Percentiles rank a stretch among this genome's conserved stretches.
Conservation (phyloP, 1,284 basidiomycete species). For the Cryptococcus wingfieldii region DNA sequence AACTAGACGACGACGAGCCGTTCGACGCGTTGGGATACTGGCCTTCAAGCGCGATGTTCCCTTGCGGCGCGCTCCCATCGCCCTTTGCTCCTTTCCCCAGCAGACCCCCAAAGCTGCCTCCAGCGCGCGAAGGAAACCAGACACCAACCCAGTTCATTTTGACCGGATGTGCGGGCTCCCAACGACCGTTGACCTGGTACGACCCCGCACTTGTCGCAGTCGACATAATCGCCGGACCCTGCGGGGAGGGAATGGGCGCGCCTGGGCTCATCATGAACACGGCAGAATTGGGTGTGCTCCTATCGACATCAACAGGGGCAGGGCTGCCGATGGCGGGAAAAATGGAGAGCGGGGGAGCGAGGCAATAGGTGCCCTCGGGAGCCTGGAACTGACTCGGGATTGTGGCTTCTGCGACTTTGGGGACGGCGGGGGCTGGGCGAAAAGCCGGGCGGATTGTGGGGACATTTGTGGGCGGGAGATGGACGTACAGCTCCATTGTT, state of each 20-base stretch:
- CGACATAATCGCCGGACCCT: no score
- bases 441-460: constrained; percentile 5
- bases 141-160: constrained; percentile 39
- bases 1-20: constrained; percentile 25
- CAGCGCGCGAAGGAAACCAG: constrained; percentile 36
- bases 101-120: constrained; percentile 29
- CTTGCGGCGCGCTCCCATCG: background rate
- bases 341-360: constrained; percentile 12
- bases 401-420: constrained; percentile 33
- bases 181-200: constrained; percentile 39
- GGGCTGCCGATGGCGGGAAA: constrained; percentile 41
- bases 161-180: constrained; percentile 33
- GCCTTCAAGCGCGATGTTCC: background rate
- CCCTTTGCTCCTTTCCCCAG: constrained; percentile 15
- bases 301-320: constrained; percentile 23
- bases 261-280: constrained; percentile 24
- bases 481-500: constrained; percentile 20
- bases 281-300: constrained; percentile 13
- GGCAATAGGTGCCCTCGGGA: constrained; percentile 42
- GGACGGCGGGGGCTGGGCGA: constrained; percentile 29
- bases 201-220: no score
- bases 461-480: constrained; percentile 2
- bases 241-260: constrained; percentile 6
- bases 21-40: constrained; percentile 10
- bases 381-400: constrained; percentile 38